A percentile compares a stretch with the other conserved stretches of the same genome.
Conservation (phyloP, 2,329 filamentous ascomycete species). For the Pseudocercospora ulei region DNA sequence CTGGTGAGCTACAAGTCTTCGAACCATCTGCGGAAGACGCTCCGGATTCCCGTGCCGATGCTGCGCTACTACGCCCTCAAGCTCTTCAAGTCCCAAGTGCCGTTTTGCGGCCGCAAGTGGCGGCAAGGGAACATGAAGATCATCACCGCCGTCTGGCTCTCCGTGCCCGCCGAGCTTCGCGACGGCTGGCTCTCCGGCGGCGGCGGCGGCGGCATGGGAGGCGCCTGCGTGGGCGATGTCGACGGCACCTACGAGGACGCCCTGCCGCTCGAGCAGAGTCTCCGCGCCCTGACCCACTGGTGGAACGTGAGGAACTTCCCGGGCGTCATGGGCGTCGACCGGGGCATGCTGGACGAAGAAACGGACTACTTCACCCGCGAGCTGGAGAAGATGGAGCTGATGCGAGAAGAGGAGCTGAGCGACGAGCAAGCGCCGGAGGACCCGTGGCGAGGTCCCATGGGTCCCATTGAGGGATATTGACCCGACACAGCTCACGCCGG, state of each 20-base stretch:
- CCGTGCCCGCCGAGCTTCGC: conserved; percentile 81
- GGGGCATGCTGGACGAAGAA: conserved; percentile 37
- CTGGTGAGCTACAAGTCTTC: conserved; percentile 93
- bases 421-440: conserved; percentile 22
- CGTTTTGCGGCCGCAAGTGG: conserved; percentile 97
- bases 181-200: conserved; percentile 91
- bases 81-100: conserved; percentile 96
- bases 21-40: conserved; percentile 79
- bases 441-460: conserved; percentile 22
- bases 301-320: conserved; percentile 77
- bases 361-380: conserved; percentile 44
- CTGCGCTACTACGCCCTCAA: conserved; percentile 91
- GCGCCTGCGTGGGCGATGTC: conserved; percentile 50
- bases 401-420: conserved; percentile 18
- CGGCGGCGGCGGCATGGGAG: conserved; percentile 35
- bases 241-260: conserved; percentile 91
- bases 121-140: conserved; percentile 96
- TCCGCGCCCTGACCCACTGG: conserved; percentile 87
- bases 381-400: conserved; percentile 44
- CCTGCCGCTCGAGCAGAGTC: conserved; percentile 79
- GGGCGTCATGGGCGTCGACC: conserved; percentile 55
- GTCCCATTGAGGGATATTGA: conserved; percentile 30
- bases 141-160: conserved; percentile 91
- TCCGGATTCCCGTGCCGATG: conserved; percentile 80
- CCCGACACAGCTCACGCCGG: no score